phyloP scores from a whole-genome alignment of 2,329 filamentous ascomycete species.

The Colletotrichum cereale region DNA sequence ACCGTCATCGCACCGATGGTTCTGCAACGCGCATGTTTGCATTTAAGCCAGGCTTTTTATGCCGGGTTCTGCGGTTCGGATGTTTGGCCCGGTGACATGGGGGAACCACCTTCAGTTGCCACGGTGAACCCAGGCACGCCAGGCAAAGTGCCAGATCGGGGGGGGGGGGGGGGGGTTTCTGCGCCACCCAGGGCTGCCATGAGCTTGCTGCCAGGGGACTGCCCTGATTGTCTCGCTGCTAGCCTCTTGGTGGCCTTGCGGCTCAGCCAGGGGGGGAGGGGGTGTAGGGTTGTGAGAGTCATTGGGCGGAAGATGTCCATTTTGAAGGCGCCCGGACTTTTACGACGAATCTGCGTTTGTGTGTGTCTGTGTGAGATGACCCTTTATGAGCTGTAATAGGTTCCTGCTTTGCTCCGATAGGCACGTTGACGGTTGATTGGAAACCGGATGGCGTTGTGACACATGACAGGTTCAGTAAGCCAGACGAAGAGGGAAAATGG shows the following conservation, averaged over 20 bases:
- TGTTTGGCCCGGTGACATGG: constrained; percentile 33
- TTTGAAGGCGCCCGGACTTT: neutral
- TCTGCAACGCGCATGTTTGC: constrained; percentile 1
- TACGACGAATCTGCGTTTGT: neutral
- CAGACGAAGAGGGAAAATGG: neutral
- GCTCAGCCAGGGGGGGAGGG: constrained; percentile 22
- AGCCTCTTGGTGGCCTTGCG: constrained; percentile 14
- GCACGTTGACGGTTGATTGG: neutral
- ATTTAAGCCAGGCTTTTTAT: constrained; percentile 1
- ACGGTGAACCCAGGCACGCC: neutral
- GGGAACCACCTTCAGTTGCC: neutral
- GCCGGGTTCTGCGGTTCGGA: constrained; percentile 29
- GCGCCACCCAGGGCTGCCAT: constrained; percentile 26
- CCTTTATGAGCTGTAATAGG: neutral
- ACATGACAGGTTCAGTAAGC: neutral
- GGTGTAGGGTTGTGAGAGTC: constrained; percentile 12
- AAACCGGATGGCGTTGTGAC: constrained; percentile 13
- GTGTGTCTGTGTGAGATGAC: neutral
- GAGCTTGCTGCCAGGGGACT: constrained; percentile 2
- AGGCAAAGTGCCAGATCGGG: constrained; percentile 28
- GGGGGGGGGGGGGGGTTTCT: neutral
- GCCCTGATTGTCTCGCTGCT: constrained; percentile 25
- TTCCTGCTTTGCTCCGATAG: neutral
- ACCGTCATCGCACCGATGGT: constrained; percentile 32
- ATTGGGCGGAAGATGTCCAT: constrained; percentile 2